A percentile compares a stretch with the other conserved stretches of the same genome.
These are phyloP conservation scores for Teunomyces kruisii DNA, from an alignment of 805 yeast species.

Conservation along the genomic window DNA sequence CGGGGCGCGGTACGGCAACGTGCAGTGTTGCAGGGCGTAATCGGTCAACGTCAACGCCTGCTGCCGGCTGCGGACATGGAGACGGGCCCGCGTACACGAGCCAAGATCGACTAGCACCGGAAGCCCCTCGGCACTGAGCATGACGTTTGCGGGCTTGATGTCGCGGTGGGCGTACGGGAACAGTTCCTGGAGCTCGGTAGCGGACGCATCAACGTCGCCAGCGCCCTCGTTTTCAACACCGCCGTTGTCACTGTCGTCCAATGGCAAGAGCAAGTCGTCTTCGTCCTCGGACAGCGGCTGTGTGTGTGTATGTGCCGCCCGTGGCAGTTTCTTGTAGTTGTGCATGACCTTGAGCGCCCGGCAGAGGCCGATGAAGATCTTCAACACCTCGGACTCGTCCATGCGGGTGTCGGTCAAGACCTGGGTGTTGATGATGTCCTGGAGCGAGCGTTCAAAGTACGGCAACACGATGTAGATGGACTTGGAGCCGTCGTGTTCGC, in stretches of 20 bases:
- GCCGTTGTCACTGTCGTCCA: conserved; percentile 1
- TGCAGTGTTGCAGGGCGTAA: conserved; percentile 78
- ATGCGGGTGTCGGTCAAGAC: conserved; percentile 54
- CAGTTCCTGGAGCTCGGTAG: conserved; percentile 55
- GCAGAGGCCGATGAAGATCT: conserved; percentile 66
- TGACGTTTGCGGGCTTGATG: conserved; percentile 84
- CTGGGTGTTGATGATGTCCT: conserved; percentile 70
- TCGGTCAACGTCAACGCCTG: conserved; percentile 79
- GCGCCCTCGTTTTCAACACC: no score
- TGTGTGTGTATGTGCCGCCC: no score
- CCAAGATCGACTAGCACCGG: conserved; percentile 88
- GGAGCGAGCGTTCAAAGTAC: conserved; percentile 68
- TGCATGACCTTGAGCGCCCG: conserved; percentile 79
- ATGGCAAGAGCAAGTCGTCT: conserved; percentile 10
- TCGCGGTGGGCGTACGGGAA: conserved; percentile 83
- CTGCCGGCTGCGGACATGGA: conserved; percentile 54
- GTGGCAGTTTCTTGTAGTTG: conserved; percentile 41
- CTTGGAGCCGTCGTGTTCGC: conserved; percentile 76
- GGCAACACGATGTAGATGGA: conserved; percentile 81
- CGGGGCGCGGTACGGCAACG: conserved; percentile 87
- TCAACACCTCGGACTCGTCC: conserved; percentile 62
- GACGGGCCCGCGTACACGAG: conserved; percentile 65
- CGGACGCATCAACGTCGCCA: conserved; percentile 13
- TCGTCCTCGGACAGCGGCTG: conserved; percentile 6
- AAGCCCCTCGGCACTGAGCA: conserved; percentile 69